Base-by-base conservation (phyloP, 1,284 basidiomycete genomes). In the Tilletia setariae region DNA sequence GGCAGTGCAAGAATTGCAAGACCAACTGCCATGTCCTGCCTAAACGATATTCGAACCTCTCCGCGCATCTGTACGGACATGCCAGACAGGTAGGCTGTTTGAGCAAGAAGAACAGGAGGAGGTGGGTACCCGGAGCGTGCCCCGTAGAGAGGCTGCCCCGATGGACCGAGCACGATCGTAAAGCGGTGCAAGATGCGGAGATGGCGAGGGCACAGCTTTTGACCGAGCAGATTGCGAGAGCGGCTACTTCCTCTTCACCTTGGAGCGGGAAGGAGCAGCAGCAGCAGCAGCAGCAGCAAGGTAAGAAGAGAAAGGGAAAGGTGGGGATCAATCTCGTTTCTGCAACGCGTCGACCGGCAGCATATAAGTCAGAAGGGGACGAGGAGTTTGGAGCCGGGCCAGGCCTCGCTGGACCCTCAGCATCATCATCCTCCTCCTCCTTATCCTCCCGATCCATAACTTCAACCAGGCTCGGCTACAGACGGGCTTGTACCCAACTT, bases 51-150 rank as follows among this genome's bases (percentile, higher is more conserved):
- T 21, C 19, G 19, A 53, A 53, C 21, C 51, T 53, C 2, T 23
- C 11, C 23, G 51, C 51, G 21, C 51, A 53, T 25, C 51, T 53
- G 19, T 53, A 23, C 28, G 51, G 51, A 28, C 51, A 53, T 23
- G 51, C 51, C 4, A n/a, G 40, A 7, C 53, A 51, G 47, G n/a
- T 65, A 4, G 42, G 32, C 30, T 65, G 64, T 25, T 65, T 35
- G 35, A 42, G 19, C 16, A 51, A 53, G 44, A 40, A 19, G 64
- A 42, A 6, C 30, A 21, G 21, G 53, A 47, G 23, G 35, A 35
- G n/a, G 25, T 62, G 35, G 51, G 51, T 25, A 28, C 44, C 35
- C 25, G 59, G 40, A n/a, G 59, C 44, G 59, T 25, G 21, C 7
- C 28, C 40, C 15, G 47, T 65, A 4, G 47, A 43, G 64, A 43